Conservation (phyloP, 2,329 filamentous ascomycete genomes). For the Fonsecaea nubica region DNA sequence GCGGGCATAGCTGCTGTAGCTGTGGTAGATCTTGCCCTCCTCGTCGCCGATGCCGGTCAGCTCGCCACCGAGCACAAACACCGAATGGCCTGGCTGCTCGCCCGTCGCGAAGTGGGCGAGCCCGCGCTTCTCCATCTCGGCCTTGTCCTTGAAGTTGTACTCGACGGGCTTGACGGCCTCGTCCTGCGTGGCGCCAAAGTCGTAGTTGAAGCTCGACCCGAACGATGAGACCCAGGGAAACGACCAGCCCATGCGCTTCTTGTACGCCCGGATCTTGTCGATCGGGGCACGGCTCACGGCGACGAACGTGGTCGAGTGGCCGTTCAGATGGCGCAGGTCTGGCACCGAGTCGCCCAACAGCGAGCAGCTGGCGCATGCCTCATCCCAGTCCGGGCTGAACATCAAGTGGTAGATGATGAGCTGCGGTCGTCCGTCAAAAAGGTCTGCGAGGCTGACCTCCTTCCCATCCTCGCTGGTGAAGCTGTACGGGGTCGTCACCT, state of each 20-base stretch:
- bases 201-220: slow-evolving; percentile 50
- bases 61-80: slow-evolving; percentile 44
- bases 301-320: slow-evolving; percentile 49
- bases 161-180: slow-evolving; percentile 40
- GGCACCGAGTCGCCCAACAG: slow-evolving; percentile 51
- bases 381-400: slow-evolving; percentile 48
- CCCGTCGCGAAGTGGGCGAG: slow-evolving; percentile 38
- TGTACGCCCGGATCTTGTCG: slow-evolving; percentile 48
- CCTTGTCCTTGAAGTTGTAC: slow-evolving; percentile 42
- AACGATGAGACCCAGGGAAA: slow-evolving; percentile 46
- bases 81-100: slow-evolving; percentile 49
- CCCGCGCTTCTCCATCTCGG: slow-evolving; percentile 26
- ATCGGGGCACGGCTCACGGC: slow-evolving; percentile 46
- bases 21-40: slow-evolving; percentile 47
- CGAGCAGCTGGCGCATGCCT: slow-evolving; percentile 51
- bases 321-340: slow-evolving; percentile 46
- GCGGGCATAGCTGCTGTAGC: slow-evolving; percentile 42
- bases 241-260: slow-evolving; percentile 49
- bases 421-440: slow-evolving; percentile 42
- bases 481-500: slow-evolving; percentile 47
- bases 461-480: slow-evolving; percentile 41
- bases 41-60: slow-evolving; percentile 35
- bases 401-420: slow-evolving; percentile 56
- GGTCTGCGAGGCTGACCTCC: slow-evolving; percentile 38
- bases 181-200: slow-evolving; percentile 49